Conservation (phyloP, 257 asterid species). For the Agastache rugosa region DNA sequence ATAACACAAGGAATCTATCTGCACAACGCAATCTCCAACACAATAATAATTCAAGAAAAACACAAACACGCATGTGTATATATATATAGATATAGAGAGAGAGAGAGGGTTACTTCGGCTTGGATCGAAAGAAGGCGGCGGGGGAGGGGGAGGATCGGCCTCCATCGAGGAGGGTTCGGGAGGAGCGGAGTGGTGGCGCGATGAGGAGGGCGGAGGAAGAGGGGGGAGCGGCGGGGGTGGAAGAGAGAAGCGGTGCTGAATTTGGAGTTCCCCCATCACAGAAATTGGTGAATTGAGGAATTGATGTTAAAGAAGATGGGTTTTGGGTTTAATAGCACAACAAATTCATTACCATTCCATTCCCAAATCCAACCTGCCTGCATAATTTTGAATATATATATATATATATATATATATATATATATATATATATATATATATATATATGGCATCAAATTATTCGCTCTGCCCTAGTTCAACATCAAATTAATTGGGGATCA, state of each 20-base stretch:
- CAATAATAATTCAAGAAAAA: neutral
- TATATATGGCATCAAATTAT: too few relatives aligned
- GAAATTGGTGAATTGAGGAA: constrained; percentile 9
- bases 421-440: too few relatives aligned
- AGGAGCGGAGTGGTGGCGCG: constrained; percentile 44
- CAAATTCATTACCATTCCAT: too few relatives aligned
- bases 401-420: too few relatives aligned
- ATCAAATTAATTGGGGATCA: too few relatives aligned
- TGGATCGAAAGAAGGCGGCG: constrained; percentile 65
- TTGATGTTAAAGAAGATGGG: neutral
- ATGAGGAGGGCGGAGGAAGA: constrained; percentile 42
- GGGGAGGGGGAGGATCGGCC: constrained; percentile 36
- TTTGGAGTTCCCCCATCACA: constrained; percentile 57
- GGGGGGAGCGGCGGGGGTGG: constrained; percentile 66
- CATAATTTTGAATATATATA: too few relatives aligned
- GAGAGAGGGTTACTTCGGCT: constrained; percentile 60
- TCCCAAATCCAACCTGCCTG: too few relatives aligned
- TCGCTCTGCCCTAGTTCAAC: too few relatives aligned
- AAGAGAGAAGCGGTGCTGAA: constrained; percentile 60
- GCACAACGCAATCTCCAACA: neutral
- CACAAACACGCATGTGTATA: neutral
- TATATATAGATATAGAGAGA: neutral
- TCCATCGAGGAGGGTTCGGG: constrained; percentile 23
- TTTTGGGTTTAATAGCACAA: neutral
- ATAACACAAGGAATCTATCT: neutral